Conservation (phyloP, 2,329 filamentous ascomycete species). For the Neonectria hederae region DNA sequence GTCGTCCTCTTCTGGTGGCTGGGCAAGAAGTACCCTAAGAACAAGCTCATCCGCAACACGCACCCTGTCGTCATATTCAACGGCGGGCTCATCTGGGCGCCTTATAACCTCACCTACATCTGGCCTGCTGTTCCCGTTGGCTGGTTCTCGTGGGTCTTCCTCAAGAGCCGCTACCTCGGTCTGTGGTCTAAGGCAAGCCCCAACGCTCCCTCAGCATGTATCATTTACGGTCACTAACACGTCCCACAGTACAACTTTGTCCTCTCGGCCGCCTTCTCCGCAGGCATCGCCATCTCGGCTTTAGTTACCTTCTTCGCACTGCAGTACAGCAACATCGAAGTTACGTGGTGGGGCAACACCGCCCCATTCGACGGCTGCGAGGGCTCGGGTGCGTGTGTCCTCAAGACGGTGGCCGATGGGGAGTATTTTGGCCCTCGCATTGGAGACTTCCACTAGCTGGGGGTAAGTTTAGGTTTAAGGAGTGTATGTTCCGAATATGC, state of each 20-base stretch:
- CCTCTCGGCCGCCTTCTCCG: conserved; percentile 56
- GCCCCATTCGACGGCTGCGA: conserved; percentile 42
- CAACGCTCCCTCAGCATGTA: fast-evolving
- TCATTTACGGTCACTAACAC: conserved; percentile 21
- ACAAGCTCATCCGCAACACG: conserved; percentile 48
- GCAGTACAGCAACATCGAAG: conserved; percentile 48
- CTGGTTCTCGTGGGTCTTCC: conserved; percentile 58
- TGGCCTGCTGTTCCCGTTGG: conserved; percentile 59
- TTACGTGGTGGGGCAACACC: conserved; percentile 59
- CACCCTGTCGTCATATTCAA: conserved; percentile 55
- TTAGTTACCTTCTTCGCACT: conserved; percentile 61
- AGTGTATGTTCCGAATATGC: background rate
- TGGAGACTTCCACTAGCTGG: conserved; percentile 30
- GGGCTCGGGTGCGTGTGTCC: conserved; percentile 33
- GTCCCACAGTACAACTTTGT: conserved; percentile 56
- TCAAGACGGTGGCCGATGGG: conserved; percentile 36
- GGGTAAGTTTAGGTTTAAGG: background rate
- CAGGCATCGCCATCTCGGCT: conserved; percentile 56
- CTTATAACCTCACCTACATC: conserved; percentile 57
- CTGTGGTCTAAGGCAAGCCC: conserved; percentile 58
- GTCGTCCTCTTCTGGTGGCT: conserved; percentile 50
- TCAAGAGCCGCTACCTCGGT: conserved; percentile 54
- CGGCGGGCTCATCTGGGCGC: conserved; percentile 53
- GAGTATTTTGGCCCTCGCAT: conserved; percentile 46
- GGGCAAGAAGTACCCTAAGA: conserved; percentile 46